Evolutionary conservation across 257 asterid species (phyloP), one percentile per base, ranked within the genome.

Genomic region (Solanum clarkiae): DNA sequence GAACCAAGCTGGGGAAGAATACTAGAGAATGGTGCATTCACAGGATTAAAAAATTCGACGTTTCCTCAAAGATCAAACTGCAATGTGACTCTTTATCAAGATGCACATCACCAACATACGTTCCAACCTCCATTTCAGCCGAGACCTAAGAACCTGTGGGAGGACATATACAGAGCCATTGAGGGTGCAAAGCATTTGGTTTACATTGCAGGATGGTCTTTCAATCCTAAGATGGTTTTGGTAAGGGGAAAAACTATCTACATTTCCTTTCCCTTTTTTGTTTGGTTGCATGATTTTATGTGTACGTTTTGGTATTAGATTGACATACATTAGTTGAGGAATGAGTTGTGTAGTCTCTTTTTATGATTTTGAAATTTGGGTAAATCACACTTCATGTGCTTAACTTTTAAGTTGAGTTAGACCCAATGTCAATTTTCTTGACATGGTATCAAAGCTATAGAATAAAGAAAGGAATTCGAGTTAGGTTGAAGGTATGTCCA

Each of bases 131-230:
- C 97, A 14, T 87, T 86, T 26, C 88, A 87, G 15, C 84, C 47
- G 29, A 84, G 77, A 3, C 95, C 95, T 2, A 89, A 92, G 47
- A 89, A 86, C 6, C 79, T 95, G 86, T 94, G 99, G 99, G 99
- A 94, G 91, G 99, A 95, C 75, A 82, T 95, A 1, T 93, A 90
- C 57, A 92, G 87, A 80, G 98, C 97, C 86, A 89, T 95, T 80
- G 97, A 92, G 53, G 97, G 91, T 22, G 98, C 98, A 60, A 95
- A 92, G 87, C 97, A 93, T 87, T 90, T 93, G 92, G 74, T 95
- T 79, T 95, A 95, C 86, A 91, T 94, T 75, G 99, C 92, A 7
- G 98, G 98, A 53, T 95, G 98, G 99, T 93, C 99, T 53, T 90
- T 95, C 32, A 89, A 94, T 92, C 98, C 99, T 17, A 89, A 88